Evolutionary conservation across 164 flowering plant genomes (phyloP), one percentile per base, ranked within the genome.

Genomic region (Litsea cubeba): DNA sequence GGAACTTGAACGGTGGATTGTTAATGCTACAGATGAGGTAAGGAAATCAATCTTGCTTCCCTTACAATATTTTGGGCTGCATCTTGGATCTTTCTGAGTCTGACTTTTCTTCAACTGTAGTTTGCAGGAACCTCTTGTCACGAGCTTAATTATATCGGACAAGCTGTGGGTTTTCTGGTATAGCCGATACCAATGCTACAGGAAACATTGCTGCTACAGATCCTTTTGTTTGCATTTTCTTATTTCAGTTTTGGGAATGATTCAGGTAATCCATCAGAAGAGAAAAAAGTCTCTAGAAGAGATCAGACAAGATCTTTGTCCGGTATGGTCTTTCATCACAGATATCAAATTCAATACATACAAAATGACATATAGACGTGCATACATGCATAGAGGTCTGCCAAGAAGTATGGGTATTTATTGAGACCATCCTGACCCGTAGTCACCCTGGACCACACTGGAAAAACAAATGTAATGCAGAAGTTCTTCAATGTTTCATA

Each of bases 111-210:
- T 30, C 60, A 25, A 67, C 46, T 85, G 79, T 76, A 94, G 99
- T 94, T 80, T 90, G 94, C 95, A 82, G 99, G 97, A 83, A 92
- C 96, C 8, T 93, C 98, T 62, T 94, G 97, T 98, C 95, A 94
- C 57, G 96, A 96, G 83, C 87, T 96, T 40, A 91, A 88, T 70
- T 89, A 91, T 75, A 94, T 96, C 65, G 85, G 97, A 78, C 99
- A 96, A 84, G 99, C 98, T 75, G 99, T 96, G 87, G 98, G 99
- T 23, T 96, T 96, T 83, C 83, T 96, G 98, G 99, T 94, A 94
- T 8, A n/a, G 6, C 49, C 26, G 17, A 15, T 32, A 25, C 28
- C 20, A 23, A 25, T 28, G 10, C 18, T 54, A 54, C 60, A 66
- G 4, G 49, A 28, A 14, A 66, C 28, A 30, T 22, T 24, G 32